phyloP scores from a whole-genome alignment of 2,329 filamentous ascomycete genomes.

The Dothideomycetes sp. region DNA sequence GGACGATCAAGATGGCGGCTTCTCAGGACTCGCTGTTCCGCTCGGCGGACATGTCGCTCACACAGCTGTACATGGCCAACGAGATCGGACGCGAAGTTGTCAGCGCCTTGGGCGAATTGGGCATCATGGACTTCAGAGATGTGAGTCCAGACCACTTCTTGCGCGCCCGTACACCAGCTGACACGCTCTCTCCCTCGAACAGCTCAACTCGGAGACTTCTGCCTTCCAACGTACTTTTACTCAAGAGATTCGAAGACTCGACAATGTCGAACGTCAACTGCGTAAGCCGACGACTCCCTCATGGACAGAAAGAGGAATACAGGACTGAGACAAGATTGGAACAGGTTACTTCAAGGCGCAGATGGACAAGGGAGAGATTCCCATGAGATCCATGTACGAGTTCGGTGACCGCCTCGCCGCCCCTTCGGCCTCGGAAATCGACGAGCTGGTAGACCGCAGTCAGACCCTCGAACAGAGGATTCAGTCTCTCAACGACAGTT shows the following conservation, averaged over 20 bases:
- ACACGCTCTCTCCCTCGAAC: conserved; percentile 4
- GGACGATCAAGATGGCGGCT: conserved; percentile 45
- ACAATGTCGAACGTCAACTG: conserved; percentile 96
- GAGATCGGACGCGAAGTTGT: conserved; percentile 98
- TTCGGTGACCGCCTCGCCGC: conserved; percentile 74
- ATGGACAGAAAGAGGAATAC: neutral
- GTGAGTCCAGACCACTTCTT: no score
- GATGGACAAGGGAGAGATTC: conserved; percentile 86
- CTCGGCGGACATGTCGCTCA: conserved; percentile 99
- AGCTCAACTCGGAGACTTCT: conserved; percentile 88
- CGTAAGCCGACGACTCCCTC: conserved; percentile 47
- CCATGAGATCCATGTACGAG: conserved; percentile 82
- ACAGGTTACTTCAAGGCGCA: conserved; percentile 88
- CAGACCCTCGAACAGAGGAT: conserved; percentile 89
- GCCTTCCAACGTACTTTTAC: conserved; percentile 97
- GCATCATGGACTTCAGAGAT: conserved; percentile 93
- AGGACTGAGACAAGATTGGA: conserved; percentile 6
- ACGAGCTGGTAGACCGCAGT: conserved; percentile 85
- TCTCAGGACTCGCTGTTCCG: conserved; percentile 90
- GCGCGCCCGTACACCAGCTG: no score
- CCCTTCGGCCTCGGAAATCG: conserved; percentile 88
- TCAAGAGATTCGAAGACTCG: conserved; percentile 90
- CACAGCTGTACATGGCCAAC: conserved; percentile 98
- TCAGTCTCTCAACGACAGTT: conserved; percentile 89
- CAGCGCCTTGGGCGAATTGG: conserved; percentile 89